A percentile compares a stretch with the other conserved stretches of the same genome.
Conservation (phyloP, 495 filamentous ascomycete species). For the Penicillium odoratum region DNA sequence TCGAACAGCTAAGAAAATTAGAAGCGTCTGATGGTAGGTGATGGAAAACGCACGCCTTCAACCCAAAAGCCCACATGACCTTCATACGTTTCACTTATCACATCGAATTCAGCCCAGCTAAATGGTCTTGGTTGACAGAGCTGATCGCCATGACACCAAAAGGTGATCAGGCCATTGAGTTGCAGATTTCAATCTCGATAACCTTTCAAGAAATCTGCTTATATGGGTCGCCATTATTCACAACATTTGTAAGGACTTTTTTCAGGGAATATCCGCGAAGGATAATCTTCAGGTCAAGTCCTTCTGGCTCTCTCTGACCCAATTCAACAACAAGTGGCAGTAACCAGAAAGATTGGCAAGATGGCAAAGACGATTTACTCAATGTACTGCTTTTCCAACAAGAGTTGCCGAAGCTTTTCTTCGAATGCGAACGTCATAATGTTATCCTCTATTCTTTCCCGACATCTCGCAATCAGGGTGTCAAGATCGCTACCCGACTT, state of each 20-base stretch:
- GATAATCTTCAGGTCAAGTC: too few species aligned
- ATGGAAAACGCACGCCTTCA: slow-evolving; percentile 1
- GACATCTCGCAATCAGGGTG: slow-evolving; percentile 10
- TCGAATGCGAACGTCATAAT: slow-evolving; percentile 5
- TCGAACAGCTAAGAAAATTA: background rate
- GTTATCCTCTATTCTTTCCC: slow-evolving; percentile 6
- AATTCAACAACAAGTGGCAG: too few species aligned
- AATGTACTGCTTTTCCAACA: background rate
- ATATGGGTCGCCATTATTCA: too few species aligned
- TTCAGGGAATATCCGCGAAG: too few species aligned
- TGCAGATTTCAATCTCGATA: background rate
- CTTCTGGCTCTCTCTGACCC: too few species aligned
- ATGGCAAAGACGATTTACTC: background rate
- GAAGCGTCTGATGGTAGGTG: too few species aligned
- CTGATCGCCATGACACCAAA: slow-evolving; percentile 5
- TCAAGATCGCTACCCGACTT: background rate
- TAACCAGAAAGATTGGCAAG: background rate
- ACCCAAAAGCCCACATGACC: background rate
- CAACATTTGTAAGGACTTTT: too few species aligned
- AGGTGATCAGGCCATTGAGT: slow-evolving; percentile 9
- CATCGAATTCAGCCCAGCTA: slow-evolving; percentile 6
- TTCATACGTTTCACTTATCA: background rate
- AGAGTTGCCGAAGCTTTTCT: slow-evolving; percentile 1
- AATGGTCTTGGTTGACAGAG: slow-evolving; percentile 2
- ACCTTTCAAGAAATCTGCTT: background rate